Percentiles rank a stretch among this genome's conserved stretches.
Evolutionary conservation across 352 stramenopile genomes (phyloP).

Genomic region (Phytopythium oedochilum): DNA sequence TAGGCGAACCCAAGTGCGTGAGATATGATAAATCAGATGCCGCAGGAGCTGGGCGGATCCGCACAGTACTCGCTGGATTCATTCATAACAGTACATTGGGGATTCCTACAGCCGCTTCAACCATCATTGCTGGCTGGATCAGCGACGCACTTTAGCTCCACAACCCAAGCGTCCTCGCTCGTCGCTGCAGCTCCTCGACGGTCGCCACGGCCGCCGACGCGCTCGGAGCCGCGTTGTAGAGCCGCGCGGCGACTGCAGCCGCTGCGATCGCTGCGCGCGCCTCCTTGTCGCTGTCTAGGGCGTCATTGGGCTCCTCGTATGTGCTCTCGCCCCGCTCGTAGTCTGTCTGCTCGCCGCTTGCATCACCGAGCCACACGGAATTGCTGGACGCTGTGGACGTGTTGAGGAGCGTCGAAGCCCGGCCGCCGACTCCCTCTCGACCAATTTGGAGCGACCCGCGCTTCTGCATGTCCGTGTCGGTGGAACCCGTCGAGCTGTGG

Average conservation of each 20-base stretch:
- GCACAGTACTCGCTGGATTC: background rate
- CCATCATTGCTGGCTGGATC: too few relatives aligned
- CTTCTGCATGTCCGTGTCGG: background rate
- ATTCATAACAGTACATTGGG: background rate
- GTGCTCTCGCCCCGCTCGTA: background rate
- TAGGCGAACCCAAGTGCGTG: background rate
- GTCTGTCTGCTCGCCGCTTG: background rate
- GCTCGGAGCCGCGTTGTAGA: conserved; percentile 18
- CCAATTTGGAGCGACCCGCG: background rate
- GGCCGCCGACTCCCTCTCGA: background rate
- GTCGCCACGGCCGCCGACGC: conserved; percentile 4
- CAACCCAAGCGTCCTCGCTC: conserved; percentile 34
- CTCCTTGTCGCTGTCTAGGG: background rate
- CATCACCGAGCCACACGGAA: conserved; percentile 3
- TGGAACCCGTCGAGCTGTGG: too few relatives aligned
- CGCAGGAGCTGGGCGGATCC: background rate
- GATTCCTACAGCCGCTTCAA: too few relatives aligned
- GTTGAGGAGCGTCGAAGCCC: background rate
- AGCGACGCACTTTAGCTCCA: conserved; percentile 34
- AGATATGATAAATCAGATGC: background rate
- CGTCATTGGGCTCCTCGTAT: background rate
- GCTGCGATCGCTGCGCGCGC: conserved; percentile 20
- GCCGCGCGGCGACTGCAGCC: conserved; percentile 20
- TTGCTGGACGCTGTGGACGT: background rate
- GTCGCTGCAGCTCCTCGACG: conserved; percentile 32